A percentile compares a stretch with the other conserved stretches of the same genome.
These are phyloP conservation scores for Plasmodium berghei DNA, from an alignment of 169 alveolate genomes.

Conservation along the genomic window DNA sequence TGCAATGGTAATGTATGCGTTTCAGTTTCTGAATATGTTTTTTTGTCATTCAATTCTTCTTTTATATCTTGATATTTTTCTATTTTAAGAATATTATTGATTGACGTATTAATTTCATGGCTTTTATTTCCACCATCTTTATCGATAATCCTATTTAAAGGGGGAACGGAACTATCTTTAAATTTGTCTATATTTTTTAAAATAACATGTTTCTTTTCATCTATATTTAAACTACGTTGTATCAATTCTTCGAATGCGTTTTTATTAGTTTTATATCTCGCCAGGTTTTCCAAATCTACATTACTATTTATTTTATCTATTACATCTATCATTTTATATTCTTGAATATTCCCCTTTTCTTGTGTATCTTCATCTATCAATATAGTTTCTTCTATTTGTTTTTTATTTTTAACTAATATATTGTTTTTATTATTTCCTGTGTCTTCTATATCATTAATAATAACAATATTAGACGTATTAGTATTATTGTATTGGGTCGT, in stretches of 20 bases:
- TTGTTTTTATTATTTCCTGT: constrained; percentile 1
- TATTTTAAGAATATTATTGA: background rate
- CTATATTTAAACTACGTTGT: constrained; percentile 1
- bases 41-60: no score
- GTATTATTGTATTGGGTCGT: no score
- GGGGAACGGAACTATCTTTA: background rate
- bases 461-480: no score
- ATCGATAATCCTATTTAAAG: background rate
- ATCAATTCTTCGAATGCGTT: background rate
- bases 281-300: background rate
- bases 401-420: background rate
- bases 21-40: no score
- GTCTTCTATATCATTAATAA: background rate
- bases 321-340: background rate
- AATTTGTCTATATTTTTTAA: background rate
- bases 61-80: background rate
- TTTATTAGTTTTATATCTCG: background rate
- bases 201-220: background rate
- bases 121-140: background rate
- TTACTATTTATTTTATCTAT: background rate
- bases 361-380: background rate
- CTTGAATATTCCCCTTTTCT: background rate
- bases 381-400: background rate
- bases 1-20: no score
- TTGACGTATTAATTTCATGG: background rate